Base-by-base conservation (phyloP, 257 asterid genomes). In the Solanum pinnatisectum region DNA sequence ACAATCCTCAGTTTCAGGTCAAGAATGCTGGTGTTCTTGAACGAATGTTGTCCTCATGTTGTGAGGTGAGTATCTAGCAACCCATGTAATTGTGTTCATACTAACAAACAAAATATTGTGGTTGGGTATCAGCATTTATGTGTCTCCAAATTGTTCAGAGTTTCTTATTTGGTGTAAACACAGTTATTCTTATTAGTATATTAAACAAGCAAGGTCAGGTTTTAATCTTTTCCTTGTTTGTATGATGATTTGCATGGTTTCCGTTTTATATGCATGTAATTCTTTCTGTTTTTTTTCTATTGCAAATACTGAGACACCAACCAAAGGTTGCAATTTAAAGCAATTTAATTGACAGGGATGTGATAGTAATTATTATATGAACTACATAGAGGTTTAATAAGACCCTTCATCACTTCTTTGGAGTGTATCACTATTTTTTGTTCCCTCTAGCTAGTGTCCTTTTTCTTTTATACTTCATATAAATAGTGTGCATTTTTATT, bases 1-100 rank as follows among this genome's bases (percentile, higher is more conserved):
- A 90, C 89, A 84, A 56, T 89, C 22, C 90, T 83, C 92, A 92
- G 90, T 71, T 87, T 87, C 96, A 92, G 94, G 94, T 87, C 92
- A 94, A 94, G 93, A 94, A 82, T 87, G 72, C 84, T 84, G 95
- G 98, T 59, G 90, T 93, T 49, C 88, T 91, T 44, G 99, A 97
- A 87, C 92, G 93, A 87, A 87, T 94, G 90, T 74, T 96, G 59
- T 60, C 95, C 46, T 86, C 97, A 87, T 97, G 99, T 88, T 96
- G 98, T 85, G 98, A 94, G 98, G 99, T 97, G 88, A 72, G 88
- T 87, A 27, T 84, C 87, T 56, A 87, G 77, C 74, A 89, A 82
- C 73, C 68, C 81, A 49, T 27, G 67, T 30, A 49, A 30, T 30
- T 30, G 27, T 46, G 42, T 46, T 81, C 32, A 46, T 81, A 32